Evolutionary conservation across 2,329 filamentous ascomycete genomes (phyloP).

Genomic region (Phyllosticta paracitricarpa): DNA sequence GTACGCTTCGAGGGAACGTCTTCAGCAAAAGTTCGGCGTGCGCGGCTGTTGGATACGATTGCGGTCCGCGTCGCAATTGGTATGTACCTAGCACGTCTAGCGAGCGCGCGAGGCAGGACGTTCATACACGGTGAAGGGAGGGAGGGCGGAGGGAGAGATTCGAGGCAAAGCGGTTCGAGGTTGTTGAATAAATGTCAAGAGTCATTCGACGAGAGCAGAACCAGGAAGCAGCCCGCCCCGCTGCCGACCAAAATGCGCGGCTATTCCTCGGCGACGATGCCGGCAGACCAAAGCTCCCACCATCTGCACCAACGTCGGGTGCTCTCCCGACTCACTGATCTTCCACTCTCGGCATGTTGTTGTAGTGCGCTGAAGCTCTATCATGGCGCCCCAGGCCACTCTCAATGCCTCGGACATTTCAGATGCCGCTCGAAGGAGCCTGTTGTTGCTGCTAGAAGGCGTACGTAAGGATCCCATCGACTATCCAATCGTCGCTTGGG

Average conservation of each 20-base stretch:
- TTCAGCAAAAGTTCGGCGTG: not conserved
- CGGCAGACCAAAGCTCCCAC: not conserved
- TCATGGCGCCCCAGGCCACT: conserved; percentile 58
- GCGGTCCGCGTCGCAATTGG: not conserved
- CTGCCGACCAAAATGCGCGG: not conserved
- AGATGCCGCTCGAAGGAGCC: conserved; percentile 75
- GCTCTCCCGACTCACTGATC: not conserved
- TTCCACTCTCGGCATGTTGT: not conserved
- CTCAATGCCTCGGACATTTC: conserved; percentile 69
- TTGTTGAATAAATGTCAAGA: not conserved
- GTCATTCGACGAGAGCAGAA: not conserved
- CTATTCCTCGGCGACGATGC: not conserved
- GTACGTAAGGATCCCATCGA: conserved; percentile 54
- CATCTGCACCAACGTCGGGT: not conserved
- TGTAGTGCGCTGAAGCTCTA: conserved; percentile 13
- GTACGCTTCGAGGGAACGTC: not conserved
- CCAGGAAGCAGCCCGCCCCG: not conserved
- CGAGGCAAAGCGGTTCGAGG: conserved; percentile 1
- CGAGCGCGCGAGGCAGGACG: conserved; percentile 4
- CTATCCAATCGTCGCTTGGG: not conserved
- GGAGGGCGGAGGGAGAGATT: not conserved
- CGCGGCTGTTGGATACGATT: not conserved
- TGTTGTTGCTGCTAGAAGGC: conserved; percentile 84
- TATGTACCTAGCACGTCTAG: conserved; percentile 3
- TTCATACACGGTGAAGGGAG: conserved; percentile 7